These are phyloP conservation scores for Ophiostoma tasmaniense DNA, from an alignment of 2,329 filamentous ascomycete species.

Conservation along the genomic window DNA sequence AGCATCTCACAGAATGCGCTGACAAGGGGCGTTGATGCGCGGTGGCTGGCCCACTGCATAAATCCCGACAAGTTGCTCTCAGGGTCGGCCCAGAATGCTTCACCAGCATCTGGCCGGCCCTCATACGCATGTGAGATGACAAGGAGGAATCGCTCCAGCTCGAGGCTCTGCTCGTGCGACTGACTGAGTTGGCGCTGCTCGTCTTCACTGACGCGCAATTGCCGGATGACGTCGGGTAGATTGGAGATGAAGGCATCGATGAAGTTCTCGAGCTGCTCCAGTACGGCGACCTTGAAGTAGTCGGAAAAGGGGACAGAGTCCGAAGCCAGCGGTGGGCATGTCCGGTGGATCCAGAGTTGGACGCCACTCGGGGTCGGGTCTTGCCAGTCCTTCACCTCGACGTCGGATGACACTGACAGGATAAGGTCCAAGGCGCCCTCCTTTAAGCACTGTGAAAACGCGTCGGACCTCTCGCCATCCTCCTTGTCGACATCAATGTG, in stretches of 20 bases:
- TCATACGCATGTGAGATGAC: constrained; percentile 91
- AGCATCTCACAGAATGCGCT: constrained; percentile 97
- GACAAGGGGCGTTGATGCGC: constrained; percentile 90
- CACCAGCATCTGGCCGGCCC: constrained; percentile 70
- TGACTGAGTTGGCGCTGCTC: constrained; percentile 66
- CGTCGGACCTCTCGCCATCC: constrained; percentile 59
- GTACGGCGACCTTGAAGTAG: constrained; percentile 63
- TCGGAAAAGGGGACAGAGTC: constrained; percentile 62
- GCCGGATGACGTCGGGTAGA: constrained; percentile 83
- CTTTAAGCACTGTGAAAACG: constrained; percentile 68
- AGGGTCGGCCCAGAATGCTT: constrained; percentile 83
- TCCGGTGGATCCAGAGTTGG: constrained; percentile 72
- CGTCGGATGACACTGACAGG: constrained; percentile 72
- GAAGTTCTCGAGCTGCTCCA: constrained; percentile 77
- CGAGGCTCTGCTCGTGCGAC: constrained; percentile 56
- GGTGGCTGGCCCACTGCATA: constrained; percentile 90
- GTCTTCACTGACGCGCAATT: constrained; percentile 80
- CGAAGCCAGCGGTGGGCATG: constrained; percentile 58
- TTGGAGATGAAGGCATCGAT: constrained; percentile 91
- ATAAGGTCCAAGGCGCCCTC: constrained; percentile 92
- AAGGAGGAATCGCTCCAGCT: constrained; percentile 83
- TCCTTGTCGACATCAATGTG: constrained; percentile 61
- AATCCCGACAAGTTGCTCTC: constrained; percentile 93
- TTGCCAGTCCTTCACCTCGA: constrained; percentile 74
- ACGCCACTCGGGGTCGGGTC: constrained; percentile 79